These are phyloP conservation scores for Quercus suber DNA, from an alignment of 306 rosid species.

Conservation along the genomic window DNA sequence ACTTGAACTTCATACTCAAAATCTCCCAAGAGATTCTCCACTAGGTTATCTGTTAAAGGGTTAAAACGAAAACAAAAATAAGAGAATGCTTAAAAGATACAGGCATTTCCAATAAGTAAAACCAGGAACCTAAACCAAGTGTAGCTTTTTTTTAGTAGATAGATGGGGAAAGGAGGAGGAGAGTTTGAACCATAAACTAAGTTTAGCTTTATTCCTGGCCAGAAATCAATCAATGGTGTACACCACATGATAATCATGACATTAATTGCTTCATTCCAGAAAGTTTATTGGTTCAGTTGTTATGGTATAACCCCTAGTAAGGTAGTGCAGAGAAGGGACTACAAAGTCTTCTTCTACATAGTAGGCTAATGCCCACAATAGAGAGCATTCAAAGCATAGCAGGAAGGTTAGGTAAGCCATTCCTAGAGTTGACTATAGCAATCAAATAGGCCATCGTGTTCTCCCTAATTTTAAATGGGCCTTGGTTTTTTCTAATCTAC, in stretches of 20 bases:
- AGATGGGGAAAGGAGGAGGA: too few species aligned
- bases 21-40: slow-evolving; percentile 91
- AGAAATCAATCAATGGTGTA: too few species aligned
- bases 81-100: not conserved
- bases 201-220: too few species aligned
- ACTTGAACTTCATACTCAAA: slow-evolving; percentile 90
- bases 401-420: too few species aligned
- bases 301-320: not conserved
- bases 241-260: not conserved
- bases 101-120: not conserved
- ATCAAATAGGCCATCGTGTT: not conserved
- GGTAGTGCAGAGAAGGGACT: not conserved
- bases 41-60: slow-evolving; percentile 71
- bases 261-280: not conserved
- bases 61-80: not conserved
- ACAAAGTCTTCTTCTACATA: not conserved
- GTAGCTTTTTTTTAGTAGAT: not conserved
- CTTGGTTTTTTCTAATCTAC: not conserved
- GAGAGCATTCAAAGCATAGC: not conserved
- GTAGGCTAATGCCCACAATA: not conserved
- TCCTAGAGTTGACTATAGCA: too few species aligned
- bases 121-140: not conserved
- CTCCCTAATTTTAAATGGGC: not conserved
- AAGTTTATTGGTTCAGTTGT: not conserved
- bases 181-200: too few species aligned